Evolutionary conservation across 1,284 basidiomycete species (phyloP).

Genomic region (Phellopilus nigrolimitatus): DNA sequence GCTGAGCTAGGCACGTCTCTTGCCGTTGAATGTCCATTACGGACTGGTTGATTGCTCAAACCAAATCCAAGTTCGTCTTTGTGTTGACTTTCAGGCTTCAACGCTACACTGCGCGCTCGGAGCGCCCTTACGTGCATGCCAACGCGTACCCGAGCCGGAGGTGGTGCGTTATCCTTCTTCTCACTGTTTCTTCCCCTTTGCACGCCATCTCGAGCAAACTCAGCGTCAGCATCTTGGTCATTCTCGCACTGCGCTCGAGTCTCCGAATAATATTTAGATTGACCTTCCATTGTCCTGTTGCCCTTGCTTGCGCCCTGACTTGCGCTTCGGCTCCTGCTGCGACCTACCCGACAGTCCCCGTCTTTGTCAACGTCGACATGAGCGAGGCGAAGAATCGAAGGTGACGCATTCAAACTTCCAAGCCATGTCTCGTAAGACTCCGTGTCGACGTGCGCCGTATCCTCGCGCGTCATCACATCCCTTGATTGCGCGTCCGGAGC

Average conservation of each 20-base stretch:
- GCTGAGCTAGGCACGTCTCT: too few species aligned
- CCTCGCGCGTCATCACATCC: neutral
- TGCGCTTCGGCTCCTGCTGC: neutral
- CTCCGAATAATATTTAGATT: too few species aligned
- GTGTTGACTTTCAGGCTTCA: neutral
- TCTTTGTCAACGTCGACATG: neutral
- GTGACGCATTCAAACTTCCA: neutral
- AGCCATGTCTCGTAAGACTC: constrained; percentile 4
- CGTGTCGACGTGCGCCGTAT: neutral
- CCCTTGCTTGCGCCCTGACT: neutral
- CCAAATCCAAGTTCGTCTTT: neutral
- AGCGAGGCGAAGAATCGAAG: constrained; percentile 3
- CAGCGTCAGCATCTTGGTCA: neutral
- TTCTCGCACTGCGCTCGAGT: neutral
- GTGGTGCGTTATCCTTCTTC: neutral
- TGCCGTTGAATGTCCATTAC: too few species aligned
- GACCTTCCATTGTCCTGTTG: neutral
- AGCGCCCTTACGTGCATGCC: constrained; percentile 4
- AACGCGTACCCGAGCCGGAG: neutral
- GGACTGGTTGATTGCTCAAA: neutral
- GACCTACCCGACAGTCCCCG: neutral
- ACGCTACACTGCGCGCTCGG: constrained; percentile 1
- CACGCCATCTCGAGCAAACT: neutral
- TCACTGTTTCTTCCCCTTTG: neutral
- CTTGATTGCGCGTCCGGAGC: too few species aligned